A percentile compares a stretch with the other conserved stretches of the same genome.
Evolutionary conservation across 371 early-diverging fungal genomes (phyloP).

Genomic region (Batkoa obscura): DNA sequence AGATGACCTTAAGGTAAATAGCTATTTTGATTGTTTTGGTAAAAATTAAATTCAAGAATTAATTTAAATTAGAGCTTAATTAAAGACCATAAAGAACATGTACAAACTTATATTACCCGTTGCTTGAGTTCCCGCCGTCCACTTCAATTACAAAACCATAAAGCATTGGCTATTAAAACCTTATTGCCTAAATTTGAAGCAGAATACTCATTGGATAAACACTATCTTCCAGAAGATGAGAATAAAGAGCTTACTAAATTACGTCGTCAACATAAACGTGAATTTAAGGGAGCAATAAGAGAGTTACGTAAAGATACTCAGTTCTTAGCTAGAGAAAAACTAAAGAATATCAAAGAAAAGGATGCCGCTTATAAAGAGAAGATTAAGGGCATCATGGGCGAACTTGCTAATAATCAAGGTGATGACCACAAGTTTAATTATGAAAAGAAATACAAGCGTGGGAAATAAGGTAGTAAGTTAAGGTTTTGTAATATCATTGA

Average conservation of each 20-base stretch:
- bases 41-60: not conserved
- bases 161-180: slow-evolving; percentile 74
- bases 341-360: slow-evolving; percentile 46
- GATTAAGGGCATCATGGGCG: slow-evolving; percentile 70
- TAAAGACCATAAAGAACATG: not conserved
- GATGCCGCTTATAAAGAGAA: slow-evolving; percentile 66
- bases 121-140: slow-evolving; percentile 28
- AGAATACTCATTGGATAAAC: slow-evolving; percentile 57
- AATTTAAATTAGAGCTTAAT: not conserved
- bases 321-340: slow-evolving; percentile 60
- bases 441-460: slow-evolving; percentile 29
- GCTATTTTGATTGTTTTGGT: too few relatives aligned
- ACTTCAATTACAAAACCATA: slow-evolving; percentile 60
- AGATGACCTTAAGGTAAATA: not conserved
- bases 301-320: slow-evolving; percentile 84
- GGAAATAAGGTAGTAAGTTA: not conserved
- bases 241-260: slow-evolving; percentile 54
- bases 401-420: slow-evolving; percentile 51
- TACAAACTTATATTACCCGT: not conserved
- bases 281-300: slow-evolving; percentile 79
- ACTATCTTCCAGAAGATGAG: slow-evolving; percentile 62
- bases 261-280: slow-evolving; percentile 60
- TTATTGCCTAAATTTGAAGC: slow-evolving; percentile 81
- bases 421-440: slow-evolving; percentile 44
- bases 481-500: not conserved